Evolutionary conservation across 176 grass and related monocot genomes (phyloP).

Genomic region (Metroxylon sagu): DNA sequence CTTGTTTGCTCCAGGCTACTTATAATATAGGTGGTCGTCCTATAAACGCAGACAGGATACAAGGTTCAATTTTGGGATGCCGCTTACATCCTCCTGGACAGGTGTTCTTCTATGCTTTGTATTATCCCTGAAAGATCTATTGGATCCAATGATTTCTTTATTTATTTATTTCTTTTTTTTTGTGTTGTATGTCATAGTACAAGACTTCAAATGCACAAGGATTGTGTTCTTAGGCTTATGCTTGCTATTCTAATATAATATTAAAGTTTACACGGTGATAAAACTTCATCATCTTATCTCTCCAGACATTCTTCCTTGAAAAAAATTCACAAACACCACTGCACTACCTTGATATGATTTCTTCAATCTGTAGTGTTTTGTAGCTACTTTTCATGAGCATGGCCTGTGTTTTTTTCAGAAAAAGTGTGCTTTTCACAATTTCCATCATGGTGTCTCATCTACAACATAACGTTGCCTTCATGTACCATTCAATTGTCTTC

Average conservation of each 20-base stretch:
- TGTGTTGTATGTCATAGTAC: background rate
- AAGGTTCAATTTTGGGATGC: constrained; percentile 64
- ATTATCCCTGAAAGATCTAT: background rate
- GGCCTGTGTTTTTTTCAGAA: no score
- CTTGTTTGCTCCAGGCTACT: constrained; percentile 28
- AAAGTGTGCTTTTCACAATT: no score
- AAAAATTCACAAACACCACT: no score
- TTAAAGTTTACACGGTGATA: no score
- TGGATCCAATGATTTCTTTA: background rate
- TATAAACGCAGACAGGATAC: constrained; percentile 66
- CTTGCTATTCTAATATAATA: no score
- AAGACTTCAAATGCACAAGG: background rate
- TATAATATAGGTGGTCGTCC: constrained; percentile 58
- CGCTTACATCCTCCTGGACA: constrained; percentile 49
- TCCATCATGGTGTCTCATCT: no score
- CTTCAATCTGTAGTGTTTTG: background rate
- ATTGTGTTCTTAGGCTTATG: background rate
- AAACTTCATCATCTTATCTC: no score
- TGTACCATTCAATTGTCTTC: no score
- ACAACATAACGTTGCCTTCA: no score
- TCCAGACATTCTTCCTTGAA: no score
- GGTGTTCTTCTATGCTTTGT: constrained; percentile 22
- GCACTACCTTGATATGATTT: background rate
- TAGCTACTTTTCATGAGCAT: no score
- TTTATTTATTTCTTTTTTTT: background rate